Evolutionary conservation across 2,329 filamentous ascomycete species (phyloP).

Genomic region (Colletotrichum spinosum): DNA sequence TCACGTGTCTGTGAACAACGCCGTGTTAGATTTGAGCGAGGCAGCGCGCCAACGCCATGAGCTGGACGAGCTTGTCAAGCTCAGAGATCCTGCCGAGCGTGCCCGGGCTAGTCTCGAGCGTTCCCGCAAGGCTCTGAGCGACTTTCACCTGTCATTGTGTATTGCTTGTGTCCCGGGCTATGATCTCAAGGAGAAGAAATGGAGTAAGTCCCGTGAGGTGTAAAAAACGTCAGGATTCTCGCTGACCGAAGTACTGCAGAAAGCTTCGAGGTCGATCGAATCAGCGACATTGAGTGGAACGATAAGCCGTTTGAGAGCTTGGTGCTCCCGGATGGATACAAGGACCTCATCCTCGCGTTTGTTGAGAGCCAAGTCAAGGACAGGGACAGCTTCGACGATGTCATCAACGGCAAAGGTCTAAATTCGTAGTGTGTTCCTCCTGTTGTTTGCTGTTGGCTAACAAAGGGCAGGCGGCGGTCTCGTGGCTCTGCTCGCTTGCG

Average conservation of each 20-base stretch:
- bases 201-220: constrained; percentile 41
- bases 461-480: constrained; percentile 43
- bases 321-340: constrained; percentile 60
- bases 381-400: constrained; percentile 59
- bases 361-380: constrained; percentile 57
- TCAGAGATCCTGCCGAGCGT: no score
- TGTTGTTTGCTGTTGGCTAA: not conserved
- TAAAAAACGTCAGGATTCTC: not conserved
- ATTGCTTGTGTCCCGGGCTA: constrained; percentile 53
- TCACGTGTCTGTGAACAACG: no score
- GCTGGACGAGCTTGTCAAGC: no score
- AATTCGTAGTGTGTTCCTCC: no score
- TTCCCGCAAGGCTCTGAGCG: constrained; percentile 14
- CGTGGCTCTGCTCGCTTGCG: constrained; percentile 49
- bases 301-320: constrained; percentile 59
- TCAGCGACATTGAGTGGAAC: constrained; percentile 60
- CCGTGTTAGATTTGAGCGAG: no score
- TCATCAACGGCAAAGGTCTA: constrained; percentile 62
- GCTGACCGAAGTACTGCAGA: not conserved
- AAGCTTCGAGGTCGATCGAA: constrained; percentile 57
- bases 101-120: no score
- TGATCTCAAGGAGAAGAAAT: constrained; percentile 57
- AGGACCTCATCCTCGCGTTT: constrained; percentile 63
- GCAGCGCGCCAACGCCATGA: no score
- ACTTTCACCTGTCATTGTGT: constrained; percentile 37